A percentile compares a stretch with the other conserved stretches of the same genome.
Conservation (phyloP, 1,284 basidiomycete genomes). For the Rhodotorula glutinis region DNA sequence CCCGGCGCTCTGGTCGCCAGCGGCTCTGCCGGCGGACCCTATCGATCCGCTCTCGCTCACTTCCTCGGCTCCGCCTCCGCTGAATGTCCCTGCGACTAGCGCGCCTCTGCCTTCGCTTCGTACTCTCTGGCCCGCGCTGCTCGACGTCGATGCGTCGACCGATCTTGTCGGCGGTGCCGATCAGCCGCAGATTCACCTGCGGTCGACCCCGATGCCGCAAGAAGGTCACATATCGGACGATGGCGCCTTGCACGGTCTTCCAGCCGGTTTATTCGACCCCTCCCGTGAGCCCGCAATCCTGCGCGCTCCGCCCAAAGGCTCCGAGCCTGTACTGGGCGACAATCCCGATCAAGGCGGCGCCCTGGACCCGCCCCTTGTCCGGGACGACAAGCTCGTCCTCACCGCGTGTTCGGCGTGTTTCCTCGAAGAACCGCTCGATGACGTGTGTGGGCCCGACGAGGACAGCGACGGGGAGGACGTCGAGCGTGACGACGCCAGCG, state of each 20-base stretch:
- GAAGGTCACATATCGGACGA: neutral
- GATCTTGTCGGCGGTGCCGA: neutral
- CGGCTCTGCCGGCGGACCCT: neutral
- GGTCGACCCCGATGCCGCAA: too few species aligned
- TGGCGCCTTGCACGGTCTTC: neutral
- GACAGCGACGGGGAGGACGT: neutral
- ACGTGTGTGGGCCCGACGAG: neutral
- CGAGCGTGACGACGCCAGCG: neutral
- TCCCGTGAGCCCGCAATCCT: neutral
- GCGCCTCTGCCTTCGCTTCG: conserved; percentile 11
- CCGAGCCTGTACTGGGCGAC: neutral
- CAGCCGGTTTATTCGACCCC: neutral
- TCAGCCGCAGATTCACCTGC: too few species aligned
- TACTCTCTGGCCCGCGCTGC: conserved; percentile 15
- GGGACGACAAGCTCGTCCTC: neutral
- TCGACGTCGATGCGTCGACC: conserved; percentile 8
- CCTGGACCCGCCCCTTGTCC: neutral
- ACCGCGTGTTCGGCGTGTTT: conserved; percentile 3
- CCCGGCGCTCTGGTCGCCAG: neutral
- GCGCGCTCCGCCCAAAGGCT: neutral
- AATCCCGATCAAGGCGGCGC: too few species aligned
- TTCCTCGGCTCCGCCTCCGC: neutral
- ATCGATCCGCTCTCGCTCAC: neutral
- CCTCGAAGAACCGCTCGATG: conserved; percentile 4
- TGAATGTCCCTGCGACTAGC: too few species aligned